phyloP scores from a whole-genome alignment of 345 rosid genomes.

The Gossypium australe region DNA sequence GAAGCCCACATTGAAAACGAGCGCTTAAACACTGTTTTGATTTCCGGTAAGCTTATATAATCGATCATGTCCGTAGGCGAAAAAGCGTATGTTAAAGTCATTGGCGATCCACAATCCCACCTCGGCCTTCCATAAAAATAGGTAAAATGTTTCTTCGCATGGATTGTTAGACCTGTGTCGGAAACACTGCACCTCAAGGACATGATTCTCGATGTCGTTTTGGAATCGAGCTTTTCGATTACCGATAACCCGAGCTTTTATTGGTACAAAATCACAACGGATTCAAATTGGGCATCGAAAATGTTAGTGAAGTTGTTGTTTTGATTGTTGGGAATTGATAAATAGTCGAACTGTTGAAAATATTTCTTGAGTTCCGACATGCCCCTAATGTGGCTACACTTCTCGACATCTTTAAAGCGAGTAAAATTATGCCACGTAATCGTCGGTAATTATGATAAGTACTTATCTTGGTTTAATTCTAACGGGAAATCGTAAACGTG shows the following conservation, averaged over 20 bases:
- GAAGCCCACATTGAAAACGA: slow-evolving; percentile 69
- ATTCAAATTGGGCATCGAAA: slow-evolving; percentile 52
- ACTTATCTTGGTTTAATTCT: slow-evolving; percentile 33
- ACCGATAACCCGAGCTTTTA: slow-evolving; percentile 52
- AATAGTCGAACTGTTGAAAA: slow-evolving; percentile 76
- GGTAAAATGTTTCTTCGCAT: slow-evolving; percentile 45
- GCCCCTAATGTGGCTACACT: slow-evolving; percentile 61
- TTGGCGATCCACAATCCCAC: slow-evolving; percentile 47
- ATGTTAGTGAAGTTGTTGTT: slow-evolving; percentile 45
- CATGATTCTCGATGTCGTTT: slow-evolving; percentile 49
- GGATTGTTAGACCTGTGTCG: slow-evolving; percentile 28
- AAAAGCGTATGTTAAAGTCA: slow-evolving; percentile 60
- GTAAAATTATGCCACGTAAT: slow-evolving; percentile 68
- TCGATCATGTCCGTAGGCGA: slow-evolving; percentile 42
- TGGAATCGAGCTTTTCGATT: slow-evolving; percentile 59
- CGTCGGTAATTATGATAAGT: slow-evolving; percentile 24
- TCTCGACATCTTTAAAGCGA: slow-evolving; percentile 57
- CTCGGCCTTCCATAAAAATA: slow-evolving; percentile 67
- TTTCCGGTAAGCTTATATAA: slow-evolving; percentile 39
- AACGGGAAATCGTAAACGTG: slow-evolving; percentile 34
- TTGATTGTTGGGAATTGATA: slow-evolving; percentile 17
- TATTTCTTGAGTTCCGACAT: slow-evolving; percentile 80
- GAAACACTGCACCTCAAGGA: slow-evolving; percentile 76
- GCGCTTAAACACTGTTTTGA: slow-evolving; percentile 40
- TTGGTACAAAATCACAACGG: slow-evolving; percentile 52